Evolutionary conservation across 345 rosid genomes (phyloP).

Genomic region (Bruguiera gymnorhiza): DNA sequence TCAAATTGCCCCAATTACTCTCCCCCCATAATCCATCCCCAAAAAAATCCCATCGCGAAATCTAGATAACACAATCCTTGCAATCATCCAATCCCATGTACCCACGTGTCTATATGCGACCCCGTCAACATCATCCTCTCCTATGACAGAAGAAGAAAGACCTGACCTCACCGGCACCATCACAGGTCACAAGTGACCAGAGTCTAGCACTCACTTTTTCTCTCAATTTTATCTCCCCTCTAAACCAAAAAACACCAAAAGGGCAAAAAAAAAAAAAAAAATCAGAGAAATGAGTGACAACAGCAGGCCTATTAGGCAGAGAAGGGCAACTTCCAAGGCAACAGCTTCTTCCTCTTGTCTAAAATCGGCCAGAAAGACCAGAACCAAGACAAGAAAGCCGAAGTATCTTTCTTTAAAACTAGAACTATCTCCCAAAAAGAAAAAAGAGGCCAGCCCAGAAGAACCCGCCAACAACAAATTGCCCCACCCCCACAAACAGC

Average conservation of each 20-base stretch:
- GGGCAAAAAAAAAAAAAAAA: background rate
- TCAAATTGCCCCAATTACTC: slow-evolving; percentile 14
- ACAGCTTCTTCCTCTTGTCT: slow-evolving; percentile 11
- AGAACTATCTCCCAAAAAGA: slow-evolving; percentile 30
- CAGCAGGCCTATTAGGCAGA: background rate
- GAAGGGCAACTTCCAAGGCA: slow-evolving; percentile 2
- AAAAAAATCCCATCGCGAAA: slow-evolving; percentile 32
- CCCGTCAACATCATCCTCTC: slow-evolving; percentile 15
- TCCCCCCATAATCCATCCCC: background rate
- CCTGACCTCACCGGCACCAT: background rate
- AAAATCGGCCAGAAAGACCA: slow-evolving; percentile 45
- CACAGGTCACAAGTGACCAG: background rate
- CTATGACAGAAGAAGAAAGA: slow-evolving; percentile 20
- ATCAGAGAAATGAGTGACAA: slow-evolving; percentile 26
- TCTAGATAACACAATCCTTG: slow-evolving; percentile 55
- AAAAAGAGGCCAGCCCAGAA: slow-evolving; percentile 8
- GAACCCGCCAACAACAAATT: slow-evolving; percentile 1
- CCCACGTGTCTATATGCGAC: slow-evolving; percentile 38
- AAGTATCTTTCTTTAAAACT: slow-evolving; percentile 63
- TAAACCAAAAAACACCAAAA: background rate
- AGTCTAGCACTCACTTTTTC: background rate
- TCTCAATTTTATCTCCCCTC: background rate
- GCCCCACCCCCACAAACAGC: slow-evolving; percentile 5
- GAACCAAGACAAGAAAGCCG: slow-evolving; percentile 60
- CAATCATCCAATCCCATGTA: slow-evolving; percentile 21